Percentiles rank a stretch among this genome's conserved stretches.
These are phyloP conservation scores for Solanum chilense DNA, from an alignment of 257 asterid genomes.

Conservation along the genomic window DNA sequence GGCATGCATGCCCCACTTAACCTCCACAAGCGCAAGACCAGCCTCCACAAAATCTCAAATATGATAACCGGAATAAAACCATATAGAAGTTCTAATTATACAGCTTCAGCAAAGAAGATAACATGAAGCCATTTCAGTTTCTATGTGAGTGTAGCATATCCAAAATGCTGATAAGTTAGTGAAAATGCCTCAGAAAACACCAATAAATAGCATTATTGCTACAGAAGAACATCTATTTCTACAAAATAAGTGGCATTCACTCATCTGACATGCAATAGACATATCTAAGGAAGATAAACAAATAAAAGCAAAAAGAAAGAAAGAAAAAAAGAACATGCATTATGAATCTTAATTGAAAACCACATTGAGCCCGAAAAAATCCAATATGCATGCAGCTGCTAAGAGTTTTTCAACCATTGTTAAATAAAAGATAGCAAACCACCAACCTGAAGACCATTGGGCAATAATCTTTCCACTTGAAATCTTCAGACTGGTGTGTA, in stretches of 20 bases:
- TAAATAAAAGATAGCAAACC: neutral
- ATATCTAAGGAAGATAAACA: neutral
- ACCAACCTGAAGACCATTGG: slow-evolving; percentile 97
- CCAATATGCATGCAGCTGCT: neutral
- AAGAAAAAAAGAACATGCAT: neutral
- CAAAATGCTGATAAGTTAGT: neutral
- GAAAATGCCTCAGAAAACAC: neutral
- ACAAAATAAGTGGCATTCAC: neutral
- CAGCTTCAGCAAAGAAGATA: neutral
- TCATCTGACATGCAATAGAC: neutral
- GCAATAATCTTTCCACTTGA: slow-evolving; percentile 97
- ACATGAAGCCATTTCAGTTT: neutral
- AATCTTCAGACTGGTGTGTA: slow-evolving; percentile 87
- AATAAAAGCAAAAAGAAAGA: neutral
- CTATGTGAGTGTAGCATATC: neutral
- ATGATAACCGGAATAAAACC: neutral
- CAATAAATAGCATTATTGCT: neutral
- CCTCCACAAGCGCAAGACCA: neutral
- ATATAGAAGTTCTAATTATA: neutral
- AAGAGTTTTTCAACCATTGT: neutral
- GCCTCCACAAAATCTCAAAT: neutral
- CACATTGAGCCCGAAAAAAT: neutral
- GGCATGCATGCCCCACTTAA: neutral
- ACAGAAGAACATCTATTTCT: neutral
- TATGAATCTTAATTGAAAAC: neutral